phyloP scores from a whole-genome alignment of 1,284 basidiomycete genomes.

The Sporisorium exsertum region DNA sequence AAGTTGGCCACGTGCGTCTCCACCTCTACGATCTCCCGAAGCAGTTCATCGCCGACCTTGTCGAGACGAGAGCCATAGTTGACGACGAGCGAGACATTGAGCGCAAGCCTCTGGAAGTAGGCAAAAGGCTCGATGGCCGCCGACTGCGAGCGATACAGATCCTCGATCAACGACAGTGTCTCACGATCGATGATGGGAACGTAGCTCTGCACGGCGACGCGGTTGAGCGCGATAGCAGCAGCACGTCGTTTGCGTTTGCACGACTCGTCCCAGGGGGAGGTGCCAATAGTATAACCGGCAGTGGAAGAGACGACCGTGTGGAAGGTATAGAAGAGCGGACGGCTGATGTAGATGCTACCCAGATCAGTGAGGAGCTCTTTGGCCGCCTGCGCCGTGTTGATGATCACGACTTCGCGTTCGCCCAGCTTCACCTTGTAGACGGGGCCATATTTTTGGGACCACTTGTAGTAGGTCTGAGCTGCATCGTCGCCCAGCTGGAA shows the following conservation, averaged over 20 bases:
- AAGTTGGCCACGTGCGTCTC: constrained; percentile 54
- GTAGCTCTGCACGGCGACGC: constrained; percentile 40
- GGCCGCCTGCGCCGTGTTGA: constrained; percentile 43
- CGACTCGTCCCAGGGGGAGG: constrained; percentile 51
- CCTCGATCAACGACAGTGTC: constrained; percentile 44
- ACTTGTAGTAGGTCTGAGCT: constrained; percentile 41
- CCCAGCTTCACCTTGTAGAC: constrained; percentile 48
- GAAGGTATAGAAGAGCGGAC: constrained; percentile 48
- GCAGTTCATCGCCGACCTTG: constrained; percentile 36
- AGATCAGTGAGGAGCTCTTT: constrained; percentile 49
- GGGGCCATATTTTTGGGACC: constrained; percentile 39
- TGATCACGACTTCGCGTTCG: constrained; percentile 43
- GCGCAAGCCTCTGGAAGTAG: constrained; percentile 42
- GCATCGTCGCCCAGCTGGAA: constrained; percentile 48
- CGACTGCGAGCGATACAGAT: constrained; percentile 27
- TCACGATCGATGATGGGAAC: constrained; percentile 51
- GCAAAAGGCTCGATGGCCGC: constrained; percentile 34
- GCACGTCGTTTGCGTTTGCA: constrained; percentile 49
- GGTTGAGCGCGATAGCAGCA: constrained; percentile 49
- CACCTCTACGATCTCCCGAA: constrained; percentile 46
- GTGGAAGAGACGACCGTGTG: constrained; percentile 50
- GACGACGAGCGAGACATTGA: constrained; percentile 47
- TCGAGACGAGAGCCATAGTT: constrained; percentile 45
- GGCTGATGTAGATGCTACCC: constrained; percentile 49
- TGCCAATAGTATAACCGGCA: constrained; percentile 49